Evolutionary conservation across 306 rosid species (phyloP).

Genomic region (Vicia villosa): DNA sequence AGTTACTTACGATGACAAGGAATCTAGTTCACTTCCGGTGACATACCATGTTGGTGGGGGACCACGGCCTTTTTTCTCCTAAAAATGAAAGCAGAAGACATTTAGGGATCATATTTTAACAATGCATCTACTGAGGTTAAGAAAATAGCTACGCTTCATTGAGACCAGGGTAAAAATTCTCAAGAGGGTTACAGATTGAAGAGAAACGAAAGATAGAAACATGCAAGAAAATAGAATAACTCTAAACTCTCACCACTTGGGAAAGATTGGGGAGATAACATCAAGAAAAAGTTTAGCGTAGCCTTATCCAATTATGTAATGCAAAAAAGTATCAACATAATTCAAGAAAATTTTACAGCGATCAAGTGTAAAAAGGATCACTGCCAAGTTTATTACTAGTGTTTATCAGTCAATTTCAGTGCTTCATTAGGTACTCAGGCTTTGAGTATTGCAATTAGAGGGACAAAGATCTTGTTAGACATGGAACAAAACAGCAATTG

Average conservation of each 20-base stretch:
- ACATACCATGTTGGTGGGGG: constrained; percentile 75
- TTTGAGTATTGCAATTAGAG: constrained; percentile 2
- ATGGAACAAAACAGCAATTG: constrained; percentile 19
- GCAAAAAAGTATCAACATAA: constrained; percentile 9
- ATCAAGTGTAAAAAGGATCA: background rate
- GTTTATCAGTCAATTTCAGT: background rate
- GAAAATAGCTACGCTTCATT: constrained; percentile 2
- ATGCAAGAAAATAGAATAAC: constrained; percentile 10
- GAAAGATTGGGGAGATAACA: constrained; percentile 5
- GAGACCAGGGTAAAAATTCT: background rate
- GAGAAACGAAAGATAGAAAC: background rate
- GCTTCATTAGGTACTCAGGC: background rate
- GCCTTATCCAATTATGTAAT: constrained; percentile 6
- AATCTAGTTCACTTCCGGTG: constrained; percentile 72
- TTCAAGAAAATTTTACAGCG: background rate
- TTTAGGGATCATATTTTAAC: constrained; percentile 19
- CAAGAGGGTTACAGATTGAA: constrained; percentile 1
- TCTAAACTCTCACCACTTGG: background rate
- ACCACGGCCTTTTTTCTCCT: constrained; percentile 83
- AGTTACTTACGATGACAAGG: constrained; percentile 78
- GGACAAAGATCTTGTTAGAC: constrained; percentile 1
- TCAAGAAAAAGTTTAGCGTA: constrained; percentile 9
- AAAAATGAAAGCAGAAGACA: constrained; percentile 40
- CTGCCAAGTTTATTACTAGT: background rate
- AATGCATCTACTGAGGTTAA: background rate